Evolutionary conservation across 257 asterid genomes (phyloP), one percentile per base, ranked within the genome.

Genomic region (Plantago elongata): DNA sequence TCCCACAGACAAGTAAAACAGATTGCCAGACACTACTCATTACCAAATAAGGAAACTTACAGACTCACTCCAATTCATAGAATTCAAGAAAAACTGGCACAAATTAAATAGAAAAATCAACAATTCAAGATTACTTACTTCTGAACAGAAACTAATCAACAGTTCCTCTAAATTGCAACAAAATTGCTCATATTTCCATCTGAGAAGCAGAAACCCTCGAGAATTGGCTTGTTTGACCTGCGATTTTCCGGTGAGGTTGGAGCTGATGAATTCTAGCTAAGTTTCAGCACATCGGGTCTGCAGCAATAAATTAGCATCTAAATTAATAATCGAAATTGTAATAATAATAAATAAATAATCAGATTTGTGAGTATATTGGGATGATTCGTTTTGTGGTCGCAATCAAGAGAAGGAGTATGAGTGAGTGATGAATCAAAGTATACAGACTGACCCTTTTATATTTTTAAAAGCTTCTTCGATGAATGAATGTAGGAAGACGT

Each of bases 151-250:
- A 60, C 45, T 54, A 9, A 43, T 51, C 67, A 9, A 48, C 69
- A 60, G 63, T 65, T 59, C 66, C 74, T 72, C 74, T 75, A 77
- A 71, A 69, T 69, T 74, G 65, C 51, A 68, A 68, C 80, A 57
- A 45, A 57, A 60, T 14, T 61, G 43, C 55, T 72, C 72, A 74
- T 65, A 42, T 46, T 45, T 51, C 66, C 60, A 49, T 65, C 67
- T 14, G 62, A 49, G 37, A 42, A 30, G 62, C 43, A 61, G 47
- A 60, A 63, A 54, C 56, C 71, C 54, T 42, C 46, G 61, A 15
- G n/a, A 60, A 63, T 66, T 54, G 58, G 54, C 70, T 61, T 54
- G 45, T 57, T 38, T 9, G 17, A 68, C 78, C 71, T 52, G 65
- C 45, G 57, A 62, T 60, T 63, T 51, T n/a, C 38, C 66, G 18